phyloP scores from a whole-genome alignment of 2,329 filamentous ascomycete genomes.

The Trichoderma citrinoviride region DNA sequence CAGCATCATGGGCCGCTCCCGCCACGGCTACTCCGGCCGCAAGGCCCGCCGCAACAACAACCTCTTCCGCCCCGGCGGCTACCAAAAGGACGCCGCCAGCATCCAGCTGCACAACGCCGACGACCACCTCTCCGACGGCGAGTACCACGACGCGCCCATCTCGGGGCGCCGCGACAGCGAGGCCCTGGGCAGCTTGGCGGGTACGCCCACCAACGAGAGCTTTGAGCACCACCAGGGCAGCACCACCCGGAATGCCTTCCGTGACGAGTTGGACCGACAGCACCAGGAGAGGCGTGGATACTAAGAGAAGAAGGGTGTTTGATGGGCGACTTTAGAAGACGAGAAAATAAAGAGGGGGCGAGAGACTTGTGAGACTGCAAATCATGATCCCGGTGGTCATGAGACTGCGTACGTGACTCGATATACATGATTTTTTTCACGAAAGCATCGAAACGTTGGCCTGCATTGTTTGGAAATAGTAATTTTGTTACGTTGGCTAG shows the following conservation, averaged over 20 bases:
- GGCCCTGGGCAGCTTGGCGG: conserved; percentile 48
- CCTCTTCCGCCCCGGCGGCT: conserved; percentile 37
- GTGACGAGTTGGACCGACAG: conserved; percentile 51
- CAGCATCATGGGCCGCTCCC: conserved; percentile 49
- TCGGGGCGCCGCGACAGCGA: conserved; percentile 43
- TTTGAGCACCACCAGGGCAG: conserved; percentile 42
- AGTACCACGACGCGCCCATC: conserved; percentile 27
- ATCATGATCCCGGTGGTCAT: conserved; percentile 2
- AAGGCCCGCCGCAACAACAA: conserved; percentile 36
- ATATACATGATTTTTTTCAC: conserved; percentile 16
- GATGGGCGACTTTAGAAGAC: not conserved
- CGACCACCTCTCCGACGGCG: conserved; percentile 23
- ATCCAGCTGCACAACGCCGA: conserved; percentile 42
- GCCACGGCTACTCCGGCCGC: conserved; percentile 46
- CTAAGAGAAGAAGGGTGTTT: not conserved
- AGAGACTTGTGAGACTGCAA: no score
- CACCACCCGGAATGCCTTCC: conserved; percentile 44
- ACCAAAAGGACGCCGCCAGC: conserved; percentile 31
- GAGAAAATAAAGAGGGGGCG: not conserved
- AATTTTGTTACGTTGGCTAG: not conserved
- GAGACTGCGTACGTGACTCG: not conserved
- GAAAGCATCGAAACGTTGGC: conserved; percentile 9
- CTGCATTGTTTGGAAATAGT: not conserved
- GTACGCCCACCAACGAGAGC: conserved; percentile 44
- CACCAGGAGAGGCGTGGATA: conserved; percentile 37